These are phyloP conservation scores for Peniophora sp. DNA, from an alignment of 1,284 basidiomycete species.

Conservation along the genomic window DNA sequence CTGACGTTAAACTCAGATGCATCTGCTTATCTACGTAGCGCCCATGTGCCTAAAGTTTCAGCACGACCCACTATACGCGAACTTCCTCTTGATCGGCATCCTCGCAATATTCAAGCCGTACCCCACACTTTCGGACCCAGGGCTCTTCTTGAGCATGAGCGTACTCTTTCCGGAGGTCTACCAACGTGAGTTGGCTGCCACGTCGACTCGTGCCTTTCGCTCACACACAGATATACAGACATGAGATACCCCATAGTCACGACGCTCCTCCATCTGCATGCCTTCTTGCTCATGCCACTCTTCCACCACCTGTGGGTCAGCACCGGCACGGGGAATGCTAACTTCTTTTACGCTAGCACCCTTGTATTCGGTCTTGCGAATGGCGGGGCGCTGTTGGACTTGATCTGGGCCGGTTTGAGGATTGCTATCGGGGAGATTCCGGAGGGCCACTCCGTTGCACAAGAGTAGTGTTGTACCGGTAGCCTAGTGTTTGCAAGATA, in stretches of 20 bases:
- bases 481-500: too few relatives aligned
- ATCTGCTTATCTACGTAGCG: slow-evolving; percentile 77
- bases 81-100: slow-evolving; percentile 72
- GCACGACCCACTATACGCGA: slow-evolving; percentile 81
- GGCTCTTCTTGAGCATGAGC: slow-evolving; percentile 78
- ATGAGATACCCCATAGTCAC: slow-evolving; percentile 85
- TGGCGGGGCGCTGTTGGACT: slow-evolving; percentile 77
- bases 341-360: slow-evolving; percentile 96
- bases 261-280: slow-evolving; percentile 76
- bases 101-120: slow-evolving; percentile 88
- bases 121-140: slow-evolving; percentile 83
- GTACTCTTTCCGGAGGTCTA: slow-evolving; percentile 80
- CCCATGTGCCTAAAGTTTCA: slow-evolving; percentile 87
- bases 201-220: slow-evolving; percentile 5
- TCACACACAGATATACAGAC: slow-evolving; percentile 40
- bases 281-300: slow-evolving; percentile 80
- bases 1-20: slow-evolving; percentile 46
- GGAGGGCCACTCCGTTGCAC: slow-evolving; percentile 47
- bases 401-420: slow-evolving; percentile 70
- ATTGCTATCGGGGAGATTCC: slow-evolving; percentile 54
- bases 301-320: slow-evolving; percentile 91
- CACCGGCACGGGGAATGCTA: slow-evolving; percentile 93
- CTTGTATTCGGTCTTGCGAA: slow-evolving; percentile 89
- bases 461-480: slow-evolving; percentile 42
- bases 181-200: slow-evolving; percentile 49